These are phyloP conservation scores for Pseudoscleropodium purum DNA, from an alignment of 225 moss, liverwort and hornwort genomes.

Conservation along the genomic window DNA sequence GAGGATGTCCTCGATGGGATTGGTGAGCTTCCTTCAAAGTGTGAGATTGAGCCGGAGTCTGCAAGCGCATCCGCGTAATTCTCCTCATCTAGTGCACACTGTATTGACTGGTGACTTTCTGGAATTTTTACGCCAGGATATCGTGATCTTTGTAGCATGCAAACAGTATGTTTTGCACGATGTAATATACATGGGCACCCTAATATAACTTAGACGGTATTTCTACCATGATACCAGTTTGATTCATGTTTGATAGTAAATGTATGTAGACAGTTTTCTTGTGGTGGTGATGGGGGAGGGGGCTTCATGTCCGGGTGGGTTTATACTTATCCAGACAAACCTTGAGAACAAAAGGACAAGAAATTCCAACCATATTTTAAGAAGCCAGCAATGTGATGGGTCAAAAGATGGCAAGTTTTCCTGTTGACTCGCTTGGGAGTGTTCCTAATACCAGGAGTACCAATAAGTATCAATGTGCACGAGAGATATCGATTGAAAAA, in stretches of 20 bases:
- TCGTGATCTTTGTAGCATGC: not conserved
- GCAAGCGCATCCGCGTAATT: conserved; percentile 19
- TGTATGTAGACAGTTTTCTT: not conserved
- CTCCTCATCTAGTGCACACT: not conserved
- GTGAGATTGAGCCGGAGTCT: conserved; percentile 46
- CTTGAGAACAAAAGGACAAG: not conserved
- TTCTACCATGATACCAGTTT: not conserved
- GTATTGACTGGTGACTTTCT: not conserved
- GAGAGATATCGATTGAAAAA: not conserved
- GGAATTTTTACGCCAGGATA: not conserved
- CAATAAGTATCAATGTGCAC: not conserved
- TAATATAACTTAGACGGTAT: not conserved
- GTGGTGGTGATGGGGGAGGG: not conserved
- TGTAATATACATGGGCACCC: conserved; percentile 1
- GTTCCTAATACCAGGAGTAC: not conserved
- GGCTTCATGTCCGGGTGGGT: not conserved
- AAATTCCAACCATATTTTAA: not conserved
- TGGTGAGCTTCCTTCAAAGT: conserved; percentile 34
- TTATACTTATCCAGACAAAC: not conserved
- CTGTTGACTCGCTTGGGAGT: not conserved
- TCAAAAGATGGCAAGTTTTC: not conserved
- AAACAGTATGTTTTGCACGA: not conserved
- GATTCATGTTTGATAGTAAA: not conserved
- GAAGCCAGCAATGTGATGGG: not conserved
- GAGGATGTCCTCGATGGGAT: conserved; percentile 49